Evolutionary conservation across 2,329 filamentous ascomycete species (phyloP), one percentile per base, ranked within the genome.

Genomic region (Mycogone perniciosa): DNA sequence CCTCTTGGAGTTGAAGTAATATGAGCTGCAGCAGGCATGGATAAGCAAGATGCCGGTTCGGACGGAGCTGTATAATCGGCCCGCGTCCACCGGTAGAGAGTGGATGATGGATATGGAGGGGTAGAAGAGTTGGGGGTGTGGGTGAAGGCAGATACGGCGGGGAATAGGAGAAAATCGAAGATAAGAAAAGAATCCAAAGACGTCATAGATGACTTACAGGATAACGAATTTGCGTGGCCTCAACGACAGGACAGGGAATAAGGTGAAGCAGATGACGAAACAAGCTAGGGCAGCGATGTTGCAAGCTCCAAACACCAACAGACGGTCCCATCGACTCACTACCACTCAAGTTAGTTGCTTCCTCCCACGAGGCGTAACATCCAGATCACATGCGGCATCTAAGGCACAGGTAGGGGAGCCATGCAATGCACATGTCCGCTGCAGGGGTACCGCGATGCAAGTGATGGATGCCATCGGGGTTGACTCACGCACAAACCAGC

Each of bases 251-350:
- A 91, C 78, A 49, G 91, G 91, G 73, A 95, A 92, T 51, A 97
- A 76, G 60, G 85, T 85, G 74, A 97, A 95, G 76, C 88, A 91
- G 62, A 95, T 83, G 67, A 95, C 82, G 76, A 99, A 97, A 76
- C 95, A 92, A 59, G 88, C 89, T 57, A 89, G 77, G 57, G 93
- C 90, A 55, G 86, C 90, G 61, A 96, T 71, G 71, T 96, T 95
- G 75, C 92, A 95, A 64, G 85, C 89, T 58, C 81, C 85, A 71
- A 99, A 99, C 63, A 97, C 81, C 67, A 99, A 78, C 65, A 97
- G 75, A 52, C 92, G 88, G 73, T 99, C 93, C 93, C 92, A 97
- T 73, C 92, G 83, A 74, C 89, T 96, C 75, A 99, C 93, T 97
- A 71, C 65, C 63, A 63, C 55, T 51, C 49, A 56, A 54, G 67